These are phyloP conservation scores for Ogataea populi-albae DNA, from an alignment of 805 yeast species.

Conservation along the genomic window DNA sequence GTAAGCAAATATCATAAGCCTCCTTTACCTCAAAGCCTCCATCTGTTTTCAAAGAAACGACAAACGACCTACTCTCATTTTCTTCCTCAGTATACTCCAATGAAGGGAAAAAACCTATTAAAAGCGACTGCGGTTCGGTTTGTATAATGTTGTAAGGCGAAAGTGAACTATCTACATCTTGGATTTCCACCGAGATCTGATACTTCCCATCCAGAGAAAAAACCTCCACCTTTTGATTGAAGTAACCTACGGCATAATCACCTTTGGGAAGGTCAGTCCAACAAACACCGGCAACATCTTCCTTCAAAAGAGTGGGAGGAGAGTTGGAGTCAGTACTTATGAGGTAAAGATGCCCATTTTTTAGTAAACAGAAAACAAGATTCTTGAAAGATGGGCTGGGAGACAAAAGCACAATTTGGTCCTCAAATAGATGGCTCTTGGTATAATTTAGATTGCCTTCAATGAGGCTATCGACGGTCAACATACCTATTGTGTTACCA, in stretches of 20 bases:
- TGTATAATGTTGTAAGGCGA: constrained; percentile 8
- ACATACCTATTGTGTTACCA: constrained; percentile 4
- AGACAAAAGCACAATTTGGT: constrained; percentile 2
- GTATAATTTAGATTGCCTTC: constrained; percentile 1
- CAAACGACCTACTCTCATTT: constrained; percentile 11
- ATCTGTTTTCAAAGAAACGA: constrained; percentile 3
- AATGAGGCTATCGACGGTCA: constrained; percentile 3
- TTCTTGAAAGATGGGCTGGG: constrained; percentile 7
- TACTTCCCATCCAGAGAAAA: constrained; percentile 5
- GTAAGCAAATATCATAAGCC: constrained; percentile 33
- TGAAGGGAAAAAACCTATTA: constrained; percentile 15
- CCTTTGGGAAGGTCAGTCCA: constrained; percentile 6
- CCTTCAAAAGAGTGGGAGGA: constrained; percentile 2
- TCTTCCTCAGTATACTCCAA: constrained; percentile 14
- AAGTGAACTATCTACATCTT: constrained; percentile 8
- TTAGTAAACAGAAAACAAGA: constrained; percentile 8
- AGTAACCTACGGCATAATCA: constrained; percentile 6
- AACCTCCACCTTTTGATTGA: constrained; percentile 6
- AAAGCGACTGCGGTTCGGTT: constrained; percentile 8
- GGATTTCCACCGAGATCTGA: constrained; percentile 1
- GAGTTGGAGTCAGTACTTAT: constrained; percentile 2
- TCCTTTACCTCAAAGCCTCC: constrained; percentile 19
- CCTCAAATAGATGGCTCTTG: constrained; percentile 1
- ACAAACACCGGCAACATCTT: constrained; percentile 9
- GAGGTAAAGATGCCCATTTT: constrained; percentile 10